These are phyloP conservation scores for Podaxis sp. DNA, from an alignment of 768 basidiomycete genomes.

Conservation along the genomic window DNA sequence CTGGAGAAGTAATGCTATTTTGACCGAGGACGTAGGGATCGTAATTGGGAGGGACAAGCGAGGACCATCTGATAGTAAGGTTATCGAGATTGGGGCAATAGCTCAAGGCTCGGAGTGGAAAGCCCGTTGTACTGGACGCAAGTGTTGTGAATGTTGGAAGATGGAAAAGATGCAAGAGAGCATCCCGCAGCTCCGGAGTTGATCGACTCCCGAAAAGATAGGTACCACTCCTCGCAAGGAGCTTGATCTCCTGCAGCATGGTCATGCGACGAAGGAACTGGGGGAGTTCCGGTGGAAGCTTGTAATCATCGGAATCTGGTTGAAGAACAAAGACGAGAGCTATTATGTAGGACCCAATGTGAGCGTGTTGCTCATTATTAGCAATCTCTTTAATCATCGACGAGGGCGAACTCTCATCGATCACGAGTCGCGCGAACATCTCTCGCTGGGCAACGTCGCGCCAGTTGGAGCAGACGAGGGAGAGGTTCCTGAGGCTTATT, in stretches of 20 bases:
- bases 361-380: neutral
- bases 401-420: neutral
- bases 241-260: neutral
- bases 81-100: neutral
- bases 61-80: neutral
- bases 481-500: neutral
- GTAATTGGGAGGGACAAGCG: neutral
- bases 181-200: neutral
- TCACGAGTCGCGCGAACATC: neutral
- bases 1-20: neutral
- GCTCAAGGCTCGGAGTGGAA: neutral
- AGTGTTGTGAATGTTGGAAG: neutral
- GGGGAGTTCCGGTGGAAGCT: neutral
- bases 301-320: neutral
- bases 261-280: neutral
- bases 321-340: neutral
- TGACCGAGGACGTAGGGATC: neutral
- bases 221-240: neutral
- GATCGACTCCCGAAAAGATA: neutral
- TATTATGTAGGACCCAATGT: neutral
- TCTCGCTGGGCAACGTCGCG: neutral
- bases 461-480: neutral
- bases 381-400: neutral
- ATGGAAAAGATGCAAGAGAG: neutral
- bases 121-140: neutral